phyloP scores from a whole-genome alignment of 2,329 filamentous ascomycete genomes.

The Fusarium humuli region DNA sequence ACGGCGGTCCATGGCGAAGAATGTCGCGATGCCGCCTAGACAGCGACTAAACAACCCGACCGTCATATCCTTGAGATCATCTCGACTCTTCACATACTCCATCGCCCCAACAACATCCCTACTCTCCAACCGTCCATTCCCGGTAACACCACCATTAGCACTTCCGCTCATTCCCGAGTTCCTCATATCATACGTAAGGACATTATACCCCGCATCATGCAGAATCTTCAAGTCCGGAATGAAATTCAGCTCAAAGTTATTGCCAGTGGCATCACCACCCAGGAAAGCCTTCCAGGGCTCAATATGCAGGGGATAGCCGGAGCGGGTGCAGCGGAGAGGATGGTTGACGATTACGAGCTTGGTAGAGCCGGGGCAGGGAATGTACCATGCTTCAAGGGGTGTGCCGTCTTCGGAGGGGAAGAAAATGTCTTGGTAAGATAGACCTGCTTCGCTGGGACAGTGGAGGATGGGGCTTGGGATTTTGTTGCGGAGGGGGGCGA shows the following conservation, averaged over 20 bases:
- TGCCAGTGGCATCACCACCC: background rate
- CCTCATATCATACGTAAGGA: slow-evolving; percentile 3
- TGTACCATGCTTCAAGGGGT: slow-evolving; percentile 6
- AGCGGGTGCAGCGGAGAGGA: background rate
- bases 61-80: background rate
- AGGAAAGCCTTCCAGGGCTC: slow-evolving; percentile 10
- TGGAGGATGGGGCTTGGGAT: background rate
- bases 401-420: slow-evolving; percentile 6
- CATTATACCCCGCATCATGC: slow-evolving; percentile 1
- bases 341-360: slow-evolving; percentile 6
- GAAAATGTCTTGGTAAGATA: background rate
- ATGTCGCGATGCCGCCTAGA: background rate
- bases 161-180: background rate
- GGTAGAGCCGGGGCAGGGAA: background rate
- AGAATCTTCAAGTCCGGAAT: slow-evolving; percentile 4
- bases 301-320: background rate
- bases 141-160: slow-evolving; percentile 3
- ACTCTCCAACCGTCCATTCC: background rate
- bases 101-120: slow-evolving; percentile 1
- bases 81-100: background rate
- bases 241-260: slow-evolving; percentile 6
- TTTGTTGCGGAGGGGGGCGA: background rate
- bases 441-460: background rate
- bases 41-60: background rate
- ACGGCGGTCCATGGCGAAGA: slow-evolving; percentile 4